A percentile compares a stretch with the other conserved stretches of the same genome.
phyloP scores from a whole-genome alignment of 176 grass and related monocot species.

The Rhynchospora tenuis region DNA sequence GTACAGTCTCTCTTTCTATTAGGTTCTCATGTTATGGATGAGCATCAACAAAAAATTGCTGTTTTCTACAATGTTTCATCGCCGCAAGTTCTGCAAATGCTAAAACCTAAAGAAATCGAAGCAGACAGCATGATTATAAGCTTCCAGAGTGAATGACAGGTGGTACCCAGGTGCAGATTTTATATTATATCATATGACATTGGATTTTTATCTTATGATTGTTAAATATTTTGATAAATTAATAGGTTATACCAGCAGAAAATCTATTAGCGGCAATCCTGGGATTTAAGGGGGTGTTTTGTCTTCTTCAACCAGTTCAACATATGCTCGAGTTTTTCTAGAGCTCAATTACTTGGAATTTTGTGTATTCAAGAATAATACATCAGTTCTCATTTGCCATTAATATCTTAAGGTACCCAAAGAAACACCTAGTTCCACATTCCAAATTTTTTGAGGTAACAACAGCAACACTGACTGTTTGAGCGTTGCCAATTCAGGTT shows the following conservation, averaged over 20 bases:
- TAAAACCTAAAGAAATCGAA: slow-evolving; percentile 49
- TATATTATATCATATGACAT: background rate
- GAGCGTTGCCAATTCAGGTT: background rate
- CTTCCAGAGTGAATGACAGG: slow-evolving; percentile 82
- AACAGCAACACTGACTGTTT: background rate
- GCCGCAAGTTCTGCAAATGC: slow-evolving; percentile 44
- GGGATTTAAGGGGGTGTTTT: slow-evolving; percentile 55
- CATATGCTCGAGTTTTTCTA: slow-evolving; percentile 89
- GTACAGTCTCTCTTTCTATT: slow-evolving; percentile 71
- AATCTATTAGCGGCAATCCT: slow-evolving; percentile 88
- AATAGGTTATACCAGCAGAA: slow-evolving; percentile 91
- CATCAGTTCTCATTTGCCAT: background rate
- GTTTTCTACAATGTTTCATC: slow-evolving; percentile 59
- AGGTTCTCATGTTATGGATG: slow-evolving; percentile 45
- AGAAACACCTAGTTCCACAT: background rate
- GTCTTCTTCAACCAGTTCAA: slow-evolving; percentile 72
- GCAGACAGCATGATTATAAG: slow-evolving; percentile 57
- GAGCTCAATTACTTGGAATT: slow-evolving; percentile 45
- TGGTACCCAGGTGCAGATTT: slow-evolving; percentile 18
- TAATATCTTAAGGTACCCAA: background rate
- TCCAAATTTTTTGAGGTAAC: background rate
- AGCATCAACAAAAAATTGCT: slow-evolving; percentile 40
- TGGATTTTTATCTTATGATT: background rate
- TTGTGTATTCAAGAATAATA: background rate
- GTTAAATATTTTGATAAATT: slow-evolving; percentile 20